These are phyloP conservation scores for Cantharellus anzutake DNA, from an alignment of 768 basidiomycete genomes.

Conservation along the genomic window DNA sequence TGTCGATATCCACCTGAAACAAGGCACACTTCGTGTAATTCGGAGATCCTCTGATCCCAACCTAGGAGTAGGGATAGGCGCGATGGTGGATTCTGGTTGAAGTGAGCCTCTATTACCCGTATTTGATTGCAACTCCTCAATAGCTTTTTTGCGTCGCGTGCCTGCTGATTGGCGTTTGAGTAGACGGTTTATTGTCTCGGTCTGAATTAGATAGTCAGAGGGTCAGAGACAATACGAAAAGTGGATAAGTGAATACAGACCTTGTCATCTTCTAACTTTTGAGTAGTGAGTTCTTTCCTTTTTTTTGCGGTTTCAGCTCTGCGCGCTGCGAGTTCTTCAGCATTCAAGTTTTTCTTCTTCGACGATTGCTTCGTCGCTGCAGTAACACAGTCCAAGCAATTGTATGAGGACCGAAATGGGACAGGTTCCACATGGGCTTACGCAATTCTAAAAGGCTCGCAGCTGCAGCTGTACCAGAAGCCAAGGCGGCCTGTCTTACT, in stretches of 20 bases:
- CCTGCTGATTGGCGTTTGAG: constrained; percentile 1
- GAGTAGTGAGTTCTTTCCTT: background rate
- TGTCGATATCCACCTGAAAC: constrained; percentile 1
- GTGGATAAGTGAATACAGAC: background rate
- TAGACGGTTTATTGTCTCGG: constrained; percentile 2
- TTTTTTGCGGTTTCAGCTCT: background rate
- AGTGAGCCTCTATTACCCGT: background rate
- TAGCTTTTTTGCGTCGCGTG: background rate
- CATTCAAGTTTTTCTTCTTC: constrained; percentile 1
- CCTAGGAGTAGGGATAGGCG: background rate
- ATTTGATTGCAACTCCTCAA: background rate
- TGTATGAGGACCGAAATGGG: background rate
- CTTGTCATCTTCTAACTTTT: constrained; percentile 2
- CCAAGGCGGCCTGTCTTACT: background rate
- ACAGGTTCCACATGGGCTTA: background rate
- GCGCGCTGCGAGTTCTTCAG: background rate
- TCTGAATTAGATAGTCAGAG: background rate
- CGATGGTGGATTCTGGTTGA: background rate
- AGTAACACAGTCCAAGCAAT: background rate
- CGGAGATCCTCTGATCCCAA: background rate
- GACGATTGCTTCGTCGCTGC: background rate
- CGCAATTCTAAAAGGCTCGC: background rate
- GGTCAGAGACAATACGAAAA: background rate
- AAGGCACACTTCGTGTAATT: background rate
- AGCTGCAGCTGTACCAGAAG: background rate